These are phyloP conservation scores for Paspalum vaginatum DNA, from an alignment of 176 grass and related monocot genomes.

Conservation along the genomic window DNA sequence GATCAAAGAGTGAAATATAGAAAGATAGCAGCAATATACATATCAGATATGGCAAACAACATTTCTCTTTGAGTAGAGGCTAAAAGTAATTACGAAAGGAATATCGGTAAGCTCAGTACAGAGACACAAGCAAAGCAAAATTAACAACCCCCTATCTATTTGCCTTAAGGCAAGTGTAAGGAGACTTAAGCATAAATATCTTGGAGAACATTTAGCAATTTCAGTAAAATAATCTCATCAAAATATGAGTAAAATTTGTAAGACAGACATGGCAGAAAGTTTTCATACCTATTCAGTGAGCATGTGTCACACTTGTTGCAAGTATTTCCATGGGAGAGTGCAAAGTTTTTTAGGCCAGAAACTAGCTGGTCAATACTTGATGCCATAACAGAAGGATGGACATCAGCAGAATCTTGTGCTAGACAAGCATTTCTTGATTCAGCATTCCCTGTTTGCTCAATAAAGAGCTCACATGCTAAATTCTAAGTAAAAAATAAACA, in stretches of 20 bases:
- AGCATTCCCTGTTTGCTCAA: conserved; percentile 47
- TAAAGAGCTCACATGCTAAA: conserved; percentile 57
- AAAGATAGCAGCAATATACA: conserved; percentile 2
- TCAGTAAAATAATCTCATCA: conserved; percentile 28
- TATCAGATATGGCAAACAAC: not conserved
- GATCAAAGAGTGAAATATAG: conserved; percentile 20
- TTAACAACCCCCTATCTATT: not conserved
- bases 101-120: conserved; percentile 15
- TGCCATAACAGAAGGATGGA: conserved; percentile 41
- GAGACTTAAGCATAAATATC: conserved; percentile 11
- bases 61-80: not conserved
- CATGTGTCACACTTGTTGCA: conserved; percentile 56
- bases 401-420: conserved; percentile 53
- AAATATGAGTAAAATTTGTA: not conserved
- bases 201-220: conserved; percentile 18
- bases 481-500: conserved; percentile 51
- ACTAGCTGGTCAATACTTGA: conserved; percentile 53
- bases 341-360: conserved; percentile 62
- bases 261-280: not conserved
- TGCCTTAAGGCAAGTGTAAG: conserved; percentile 8
- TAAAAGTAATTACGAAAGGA: not conserved
- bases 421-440: conserved; percentile 47
- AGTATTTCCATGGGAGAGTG: conserved; percentile 59
- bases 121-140: not conserved
- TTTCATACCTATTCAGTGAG: conserved; percentile 55